Evolutionary conservation across 768 basidiomycete genomes (phyloP), one percentile per base, ranked within the genome.

Genomic region (Hemileccinum impolitum): DNA sequence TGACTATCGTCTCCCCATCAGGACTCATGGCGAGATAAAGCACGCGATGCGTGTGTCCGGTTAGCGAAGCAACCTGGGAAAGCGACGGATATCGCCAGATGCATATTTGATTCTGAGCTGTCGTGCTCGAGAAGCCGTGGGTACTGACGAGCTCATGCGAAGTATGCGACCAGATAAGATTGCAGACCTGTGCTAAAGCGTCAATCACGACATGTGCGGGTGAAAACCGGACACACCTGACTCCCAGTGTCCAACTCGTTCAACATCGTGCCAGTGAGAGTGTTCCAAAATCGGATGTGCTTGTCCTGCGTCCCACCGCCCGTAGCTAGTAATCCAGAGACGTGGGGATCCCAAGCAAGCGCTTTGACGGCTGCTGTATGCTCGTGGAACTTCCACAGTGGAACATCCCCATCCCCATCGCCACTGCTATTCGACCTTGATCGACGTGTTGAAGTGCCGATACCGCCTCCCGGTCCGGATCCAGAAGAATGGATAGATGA

Each of bases 281-380:
- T 90, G 64, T 99, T 98, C 95, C 96, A 99, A 64, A 96, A 97
- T 50, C 94, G 76, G 39, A 99, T 94, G 63, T 94, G 95, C 69
- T 94, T 95, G 66, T 98, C 96, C 58, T 96, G 94, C n/a, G 95
- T 99, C 8, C 95, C 96, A 10, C 95, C 95, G 6, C 96, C 96
- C 7, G 90, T 93, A 1, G 95, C 96, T 30, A 98, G 71, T 2
- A 97, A 78, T 1, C 94, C 93, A 11, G 85, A 75, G 39, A 95
- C 78, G 69, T 99, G 96, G 6, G 95, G 94, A 67, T 93, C 94
- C 95, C 96, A 99, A 6, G 95, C 94, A 25, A 99, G 84, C 6
- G 95, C 95, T 62, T 98, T 98, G 47, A 99, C 95, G 3, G 95
- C 95, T 2, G 96, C 95, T 3, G 87, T 87, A 65, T 99, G 95